Evolutionary conservation across 1,284 basidiomycete genomes (phyloP), one percentile per base, ranked within the genome.

Genomic region (Xanthoconium separans): DNA sequence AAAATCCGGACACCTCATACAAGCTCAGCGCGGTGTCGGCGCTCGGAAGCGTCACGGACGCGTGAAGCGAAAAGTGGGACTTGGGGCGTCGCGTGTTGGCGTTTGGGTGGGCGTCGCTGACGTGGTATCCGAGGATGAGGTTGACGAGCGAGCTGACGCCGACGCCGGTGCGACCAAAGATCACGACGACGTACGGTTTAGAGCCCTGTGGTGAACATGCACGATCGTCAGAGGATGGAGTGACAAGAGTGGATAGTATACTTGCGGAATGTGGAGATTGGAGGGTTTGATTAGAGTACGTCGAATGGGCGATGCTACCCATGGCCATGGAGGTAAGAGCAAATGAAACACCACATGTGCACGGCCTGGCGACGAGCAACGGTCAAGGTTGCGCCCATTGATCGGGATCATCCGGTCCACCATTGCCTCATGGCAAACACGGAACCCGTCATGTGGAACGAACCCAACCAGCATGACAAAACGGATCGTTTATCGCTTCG

Each of bases 101-200:
- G 24, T 65, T 37, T 4, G 62, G 20, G 45, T 64, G 44, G 15
- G 44, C 50, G 22, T 43, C 42, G 49, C 62, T 65, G 44, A 53
- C 6, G 12, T 64, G 60, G 42, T 49, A 43, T n/a, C 58, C 60
- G 11, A 27, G 34, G 18, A 68, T 61, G 56, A 68, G 64, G 47
- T 65, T 66, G 1, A 59, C 41, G 50, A 68, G 60, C 12, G 64
- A 65, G 27, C 65, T 68, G 47, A 68, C 36, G 18, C 64, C 64
- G 5, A 63, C 65, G 1, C 64, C 64, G 1, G 65, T 66, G 16
- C 45, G 62, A 20, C 64, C 64, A 13, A 65, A 68, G 44, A 68
- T 45, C 1, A 68, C 62, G 41, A 65, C 56, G 20, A 68, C 58
- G 39, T 60, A 54, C 6, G 64, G 60, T 20, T 44, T 47, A 5